Evolutionary conservation across 768 basidiomycete species (phyloP).

Genomic region (Heimioporus sp.): DNA sequence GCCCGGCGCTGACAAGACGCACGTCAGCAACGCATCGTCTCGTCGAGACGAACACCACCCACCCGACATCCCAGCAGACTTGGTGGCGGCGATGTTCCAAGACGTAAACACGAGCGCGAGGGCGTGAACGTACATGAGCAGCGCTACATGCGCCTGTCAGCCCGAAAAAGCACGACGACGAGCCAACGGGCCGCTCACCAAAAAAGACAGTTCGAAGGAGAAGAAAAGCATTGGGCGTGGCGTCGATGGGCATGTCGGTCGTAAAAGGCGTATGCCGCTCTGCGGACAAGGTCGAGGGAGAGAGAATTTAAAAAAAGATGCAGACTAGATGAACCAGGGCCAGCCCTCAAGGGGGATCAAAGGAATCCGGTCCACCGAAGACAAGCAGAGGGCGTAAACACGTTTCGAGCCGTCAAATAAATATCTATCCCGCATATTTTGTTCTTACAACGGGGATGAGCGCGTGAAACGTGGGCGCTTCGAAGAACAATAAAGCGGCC

Average conservation of each 20-base stretch:
- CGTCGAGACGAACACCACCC: constrained; percentile 8
- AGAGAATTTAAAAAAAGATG: no score
- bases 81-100: constrained; percentile 51
- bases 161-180: background rate
- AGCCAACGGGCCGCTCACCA: constrained; percentile 36
- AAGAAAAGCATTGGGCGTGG: constrained; percentile 53
- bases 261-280: no score
- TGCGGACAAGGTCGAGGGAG: background rate
- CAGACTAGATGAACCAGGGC: no score
- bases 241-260: constrained; percentile 6
- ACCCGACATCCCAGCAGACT: constrained; percentile 38
- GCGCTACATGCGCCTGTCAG: constrained; percentile 21
- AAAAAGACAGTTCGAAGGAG: constrained; percentile 56
- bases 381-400: no score
- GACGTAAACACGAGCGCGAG: constrained; percentile 54
- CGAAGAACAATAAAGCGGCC: constrained; percentile 22
- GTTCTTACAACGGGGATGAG: no score
- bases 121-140: constrained; percentile 50
- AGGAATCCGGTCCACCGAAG: no score
- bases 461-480: no score
- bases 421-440: no score
- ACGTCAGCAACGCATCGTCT: background rate
- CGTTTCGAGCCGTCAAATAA: no score
- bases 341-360: no score
- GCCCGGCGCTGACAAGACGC: constrained; percentile 37